A percentile compares a stretch with the other conserved stretches of the same genome.
Conservation (phyloP, 345 rosid species). For the Moricandia arvensis region DNA sequence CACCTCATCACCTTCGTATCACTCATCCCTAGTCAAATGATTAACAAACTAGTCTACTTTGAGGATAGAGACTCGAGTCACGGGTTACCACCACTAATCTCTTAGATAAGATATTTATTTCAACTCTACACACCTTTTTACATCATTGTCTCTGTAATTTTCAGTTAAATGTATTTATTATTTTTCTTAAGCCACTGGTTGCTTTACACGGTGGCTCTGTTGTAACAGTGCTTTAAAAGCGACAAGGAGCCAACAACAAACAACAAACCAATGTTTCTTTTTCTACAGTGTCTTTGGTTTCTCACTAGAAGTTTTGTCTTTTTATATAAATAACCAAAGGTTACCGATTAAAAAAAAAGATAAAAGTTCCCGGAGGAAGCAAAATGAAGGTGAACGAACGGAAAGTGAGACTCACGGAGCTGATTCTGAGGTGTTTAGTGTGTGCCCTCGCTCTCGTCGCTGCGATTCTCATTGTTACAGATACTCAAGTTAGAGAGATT, state of each 20-base stretch:
- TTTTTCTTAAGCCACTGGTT: slow-evolving; percentile 6
- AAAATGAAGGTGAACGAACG: slow-evolving; percentile 55
- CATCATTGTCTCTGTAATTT: neutral
- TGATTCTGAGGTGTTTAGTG: slow-evolving; percentile 68
- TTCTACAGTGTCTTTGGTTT: neutral
- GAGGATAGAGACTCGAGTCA: slow-evolving; percentile 11
- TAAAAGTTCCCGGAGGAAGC: slow-evolving; percentile 42
- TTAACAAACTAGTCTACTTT: neutral
- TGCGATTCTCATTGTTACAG: slow-evolving; percentile 73
- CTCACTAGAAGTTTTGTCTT: neutral
- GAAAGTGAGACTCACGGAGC: slow-evolving; percentile 68
- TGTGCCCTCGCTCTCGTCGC: slow-evolving; percentile 60
- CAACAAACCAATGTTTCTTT: neutral
- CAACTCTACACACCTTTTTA: slow-evolving; percentile 9
- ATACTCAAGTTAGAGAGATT: slow-evolving; percentile 66
- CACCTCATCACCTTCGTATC: neutral
- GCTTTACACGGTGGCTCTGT: too few relatives aligned
- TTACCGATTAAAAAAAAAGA: slow-evolving; percentile 41
- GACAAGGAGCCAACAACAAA: slow-evolving; percentile 16
- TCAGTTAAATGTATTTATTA: neutral
- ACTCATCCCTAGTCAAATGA: neutral
- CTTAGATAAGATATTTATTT: neutral
- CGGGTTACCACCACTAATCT: slow-evolving; percentile 20
- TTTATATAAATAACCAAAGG: neutral
- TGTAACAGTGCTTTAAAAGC: slow-evolving; percentile 3